A percentile compares a stretch with the other conserved stretches of the same genome.
These are phyloP conservation scores for Ogataea thermomethanolica DNA, from an alignment of 805 yeast genomes.

Conservation along the genomic window DNA sequence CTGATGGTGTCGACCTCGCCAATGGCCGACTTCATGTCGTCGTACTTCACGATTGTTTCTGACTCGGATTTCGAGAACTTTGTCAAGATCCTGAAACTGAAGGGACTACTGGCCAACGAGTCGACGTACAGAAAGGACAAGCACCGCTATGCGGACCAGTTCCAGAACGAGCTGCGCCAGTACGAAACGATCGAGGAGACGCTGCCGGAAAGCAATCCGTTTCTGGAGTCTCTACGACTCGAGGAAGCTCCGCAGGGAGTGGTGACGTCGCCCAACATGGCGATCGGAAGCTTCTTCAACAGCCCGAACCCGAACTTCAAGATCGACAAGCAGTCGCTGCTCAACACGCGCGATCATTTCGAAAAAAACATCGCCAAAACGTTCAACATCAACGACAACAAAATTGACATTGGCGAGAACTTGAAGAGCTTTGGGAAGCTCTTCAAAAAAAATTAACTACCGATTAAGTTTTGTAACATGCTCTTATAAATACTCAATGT, in stretches of 20 bases:
- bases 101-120: slow-evolving; percentile 40
- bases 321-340: slow-evolving; percentile 28
- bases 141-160: slow-evolving; percentile 37
- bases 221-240: slow-evolving; percentile 24
- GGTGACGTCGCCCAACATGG: slow-evolving; percentile 15
- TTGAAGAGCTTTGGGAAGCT: slow-evolving; percentile 60
- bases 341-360: slow-evolving; percentile 41
- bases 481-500: slow-evolving; percentile 38
- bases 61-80: slow-evolving; percentile 65
- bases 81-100: slow-evolving; percentile 58
- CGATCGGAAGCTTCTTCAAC: slow-evolving; percentile 18
- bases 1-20: slow-evolving; percentile 65
- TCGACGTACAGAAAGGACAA: slow-evolving; percentile 35
- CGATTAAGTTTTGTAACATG: slow-evolving; percentile 1
- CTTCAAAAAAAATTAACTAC: slow-evolving; percentile 35
- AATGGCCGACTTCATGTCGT: slow-evolving; percentile 56
- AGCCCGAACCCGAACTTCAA: slow-evolving; percentile 23
- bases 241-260: slow-evolving; percentile 19
- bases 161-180: slow-evolving; percentile 35
- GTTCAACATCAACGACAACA: slow-evolving; percentile 47
- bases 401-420: slow-evolving; percentile 65
- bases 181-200: slow-evolving; percentile 33
- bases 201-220: slow-evolving; percentile 27
- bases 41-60: slow-evolving; percentile 62
- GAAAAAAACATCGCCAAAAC: slow-evolving; percentile 45